Base-by-base conservation (phyloP, 306 rosid genomes). In the Vicia sativa region DNA sequence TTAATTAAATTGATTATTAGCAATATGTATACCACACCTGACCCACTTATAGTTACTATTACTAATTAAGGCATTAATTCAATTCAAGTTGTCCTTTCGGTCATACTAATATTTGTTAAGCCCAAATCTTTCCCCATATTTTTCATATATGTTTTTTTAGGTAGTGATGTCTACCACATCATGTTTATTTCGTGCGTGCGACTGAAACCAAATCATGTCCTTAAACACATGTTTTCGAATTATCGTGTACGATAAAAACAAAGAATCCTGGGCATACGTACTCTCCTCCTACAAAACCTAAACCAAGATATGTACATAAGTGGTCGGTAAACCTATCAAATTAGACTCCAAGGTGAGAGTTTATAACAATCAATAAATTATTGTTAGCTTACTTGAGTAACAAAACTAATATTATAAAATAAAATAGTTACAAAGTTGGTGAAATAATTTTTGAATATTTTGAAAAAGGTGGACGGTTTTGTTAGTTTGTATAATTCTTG, bases 11-110 rank as follows among this genome's bases (percentile, higher is more conserved):
- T 38, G 43, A 25, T 3, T 25, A 38, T 9, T 38, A 38, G 13
- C 12, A 38, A 54, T 29, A 72, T 77, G 73, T 70, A 73, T 76
- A 45, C 43, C 23, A 42, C 42, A 79, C 82, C 70, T 67, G 77
- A 84, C 77, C 88, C 79, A 67, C 74, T 49, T 25, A 74, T 67
- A 44, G 46, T 50, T 71, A 80, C 72, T 52, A 35, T 50, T 71
- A 80, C 72, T 52, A 35, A 25, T 25, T 25, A 25, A 25, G 3
- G 3, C 28, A 65, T 72, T 63, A 73, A 68, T 67, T 68, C 73
- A 76, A 80, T 72, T 72, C 68, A 72, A 61, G 19, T 65, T 76
- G 82, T 70, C 80, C 59, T 77, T 58, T 77, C 53, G 67, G 0
- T 64, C 39, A 39, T 74, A 21, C 23, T 21, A 21, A 2, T 21